A percentile compares a stretch with the other conserved stretches of the same genome.
phyloP scores from a whole-genome alignment of 768 basidiomycete genomes.

The Dentipellis fragilis region DNA sequence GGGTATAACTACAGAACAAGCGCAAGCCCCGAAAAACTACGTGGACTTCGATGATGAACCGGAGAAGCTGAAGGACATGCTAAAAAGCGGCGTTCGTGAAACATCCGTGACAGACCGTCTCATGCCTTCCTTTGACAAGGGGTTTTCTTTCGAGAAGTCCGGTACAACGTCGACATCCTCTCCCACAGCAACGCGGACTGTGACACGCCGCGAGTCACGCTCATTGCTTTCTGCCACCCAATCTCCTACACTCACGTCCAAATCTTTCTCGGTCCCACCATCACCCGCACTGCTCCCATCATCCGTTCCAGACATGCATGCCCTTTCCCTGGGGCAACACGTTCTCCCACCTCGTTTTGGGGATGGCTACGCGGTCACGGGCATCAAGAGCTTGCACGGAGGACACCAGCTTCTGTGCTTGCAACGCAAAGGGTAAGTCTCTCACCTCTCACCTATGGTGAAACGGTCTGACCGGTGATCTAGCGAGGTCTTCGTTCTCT shows the following conservation, averaged over 20 bases:
- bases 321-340: constrained; percentile 19
- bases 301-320: constrained; percentile 8
- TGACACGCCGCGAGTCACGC: constrained; percentile 24
- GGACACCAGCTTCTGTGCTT: constrained; percentile 39
- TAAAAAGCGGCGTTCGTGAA: constrained; percentile 42
- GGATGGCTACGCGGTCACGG: constrained; percentile 29
- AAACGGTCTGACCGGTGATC: constrained; percentile 1
- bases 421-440: constrained; percentile 54
- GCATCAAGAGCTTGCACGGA: constrained; percentile 36
- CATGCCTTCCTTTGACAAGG: constrained; percentile 22
- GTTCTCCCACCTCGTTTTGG: constrained; percentile 39
- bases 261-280: constrained; percentile 3
- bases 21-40: constrained; percentile 68
- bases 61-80: constrained; percentile 62
- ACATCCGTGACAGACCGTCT: constrained; percentile 24
- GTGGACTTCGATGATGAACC: constrained; percentile 80
- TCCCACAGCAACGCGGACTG: constrained; percentile 14
- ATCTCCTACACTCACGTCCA: constrained; percentile 1
- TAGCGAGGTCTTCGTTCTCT: constrained; percentile 47
- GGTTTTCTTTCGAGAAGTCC: constrained; percentile 16
- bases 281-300: constrained; percentile 4
- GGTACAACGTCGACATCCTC: constrained; percentile 2
- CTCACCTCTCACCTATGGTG: neutral
- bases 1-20: constrained; percentile 59
- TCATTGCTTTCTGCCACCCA: constrained; percentile 37